These are phyloP conservation scores for Trichoderma orchidacearum DNA, from an alignment of 495 filamentous ascomycete species.

Conservation along the genomic window DNA sequence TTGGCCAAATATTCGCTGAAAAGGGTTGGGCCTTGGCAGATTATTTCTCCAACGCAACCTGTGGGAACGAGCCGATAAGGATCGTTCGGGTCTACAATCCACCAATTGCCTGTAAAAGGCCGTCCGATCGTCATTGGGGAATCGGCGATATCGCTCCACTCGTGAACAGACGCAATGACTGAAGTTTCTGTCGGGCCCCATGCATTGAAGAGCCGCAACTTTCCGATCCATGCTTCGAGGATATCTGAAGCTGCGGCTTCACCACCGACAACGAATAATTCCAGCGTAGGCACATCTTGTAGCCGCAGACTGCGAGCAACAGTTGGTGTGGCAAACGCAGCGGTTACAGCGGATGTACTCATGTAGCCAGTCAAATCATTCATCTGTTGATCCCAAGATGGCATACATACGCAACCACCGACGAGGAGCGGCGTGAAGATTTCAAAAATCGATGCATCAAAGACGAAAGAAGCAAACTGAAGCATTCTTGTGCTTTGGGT, in stretches of 20 bases:
- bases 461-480: slow-evolving; percentile 56
- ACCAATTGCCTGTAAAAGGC: slow-evolving; percentile 28
- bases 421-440: slow-evolving; percentile 49
- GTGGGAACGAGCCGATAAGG: slow-evolving; percentile 28
- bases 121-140: slow-evolving; percentile 18
- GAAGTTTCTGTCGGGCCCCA: slow-evolving; percentile 18
- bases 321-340: slow-evolving; percentile 37
- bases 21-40: slow-evolving; percentile 28
- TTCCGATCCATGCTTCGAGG: slow-evolving; percentile 5
- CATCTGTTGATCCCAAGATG: slow-evolving; percentile 25
- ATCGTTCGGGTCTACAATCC: slow-evolving; percentile 33
- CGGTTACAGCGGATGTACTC: slow-evolving; percentile 27
- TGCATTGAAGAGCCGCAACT: slow-evolving; percentile 16
- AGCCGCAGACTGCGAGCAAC: slow-evolving; percentile 36
- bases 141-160: slow-evolving; percentile 4
- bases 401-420: slow-evolving; percentile 38
- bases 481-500: slow-evolving; percentile 32
- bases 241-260: slow-evolving; percentile 12
- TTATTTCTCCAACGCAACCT: slow-evolving; percentile 31
- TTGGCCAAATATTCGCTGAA: slow-evolving; percentile 41
- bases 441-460: slow-evolving; percentile 53
- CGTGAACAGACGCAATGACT: slow-evolving; percentile 10
- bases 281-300: slow-evolving; percentile 20
- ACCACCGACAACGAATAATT: slow-evolving; percentile 30
- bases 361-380: slow-evolving; percentile 22